Evolutionary conservation across 768 basidiomycete genomes (phyloP).

Genomic region (Brasilioporus rufonigricans): DNA sequence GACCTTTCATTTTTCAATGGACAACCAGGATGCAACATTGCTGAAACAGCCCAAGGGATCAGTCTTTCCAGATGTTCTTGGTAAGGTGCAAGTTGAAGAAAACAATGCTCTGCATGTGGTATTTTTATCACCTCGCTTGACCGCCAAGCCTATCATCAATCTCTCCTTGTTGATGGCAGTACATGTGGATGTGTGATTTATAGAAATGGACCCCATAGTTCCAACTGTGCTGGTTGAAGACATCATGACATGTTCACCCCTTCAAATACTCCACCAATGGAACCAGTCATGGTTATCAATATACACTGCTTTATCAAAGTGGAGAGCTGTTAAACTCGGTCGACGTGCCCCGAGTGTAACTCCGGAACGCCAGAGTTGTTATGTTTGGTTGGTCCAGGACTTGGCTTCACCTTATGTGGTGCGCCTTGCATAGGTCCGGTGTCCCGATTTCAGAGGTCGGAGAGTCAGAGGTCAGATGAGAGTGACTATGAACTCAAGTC

Average conservation of each 20-base stretch:
- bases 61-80: not conserved
- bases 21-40: not conserved
- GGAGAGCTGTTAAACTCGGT: too few species aligned
- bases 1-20: not conserved
- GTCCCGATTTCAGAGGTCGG: too few species aligned
- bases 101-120: not conserved
- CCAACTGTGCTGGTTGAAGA: constrained; percentile 2
- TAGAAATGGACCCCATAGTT: not conserved
- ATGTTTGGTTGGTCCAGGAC: too few species aligned
- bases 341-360: too few species aligned
- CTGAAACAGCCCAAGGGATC: not conserved
- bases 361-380: too few species aligned
- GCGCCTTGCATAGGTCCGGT: too few species aligned
- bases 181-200: not conserved
- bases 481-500: too few species aligned
- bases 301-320: not conserved
- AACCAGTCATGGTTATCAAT: constrained; percentile 7
- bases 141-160: constrained; percentile 4
- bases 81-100: not conserved
- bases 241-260: constrained; percentile 11
- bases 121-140: not conserved
- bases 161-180: constrained; percentile 7
- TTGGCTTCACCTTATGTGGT: too few species aligned
- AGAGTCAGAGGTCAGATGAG: too few species aligned
- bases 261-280: not conserved